Conservation (phyloP, 495 filamentous ascomycete species). For the Penicillium desertorum region DNA sequence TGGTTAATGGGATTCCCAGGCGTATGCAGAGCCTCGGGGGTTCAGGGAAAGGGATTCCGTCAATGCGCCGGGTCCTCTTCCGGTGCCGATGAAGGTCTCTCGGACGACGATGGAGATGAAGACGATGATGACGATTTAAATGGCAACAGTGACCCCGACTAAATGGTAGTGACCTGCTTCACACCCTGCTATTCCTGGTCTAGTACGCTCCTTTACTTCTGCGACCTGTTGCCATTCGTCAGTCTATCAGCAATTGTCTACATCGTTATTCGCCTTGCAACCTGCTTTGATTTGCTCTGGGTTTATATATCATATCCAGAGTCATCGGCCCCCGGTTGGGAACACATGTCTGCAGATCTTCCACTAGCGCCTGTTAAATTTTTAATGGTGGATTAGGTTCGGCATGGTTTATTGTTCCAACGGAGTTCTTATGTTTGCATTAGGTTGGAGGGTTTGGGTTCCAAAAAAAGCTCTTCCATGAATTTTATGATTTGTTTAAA, state of each 20-base stretch:
- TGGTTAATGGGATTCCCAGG: slow-evolving; percentile 44
- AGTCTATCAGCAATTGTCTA: slow-evolving; percentile 4
- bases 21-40: slow-evolving; percentile 45
- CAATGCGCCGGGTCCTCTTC: slow-evolving; percentile 27
- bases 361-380: not conserved
- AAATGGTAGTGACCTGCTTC: slow-evolving; percentile 38
- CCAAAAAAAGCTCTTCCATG: slow-evolving; percentile 10
- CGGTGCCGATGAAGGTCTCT: slow-evolving; percentile 43
- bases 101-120: slow-evolving; percentile 54
- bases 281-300: slow-evolving; percentile 12
- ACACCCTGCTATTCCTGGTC: slow-evolving; percentile 19
- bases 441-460: slow-evolving; percentile 8
- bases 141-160: slow-evolving; percentile 20
- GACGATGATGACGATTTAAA: slow-evolving; percentile 45
- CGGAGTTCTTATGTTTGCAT: slow-evolving; percentile 9
- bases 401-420: slow-evolving; percentile 5
- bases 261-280: slow-evolving; percentile 19
- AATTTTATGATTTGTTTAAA: slow-evolving; percentile 6
- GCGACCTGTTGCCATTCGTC: slow-evolving; percentile 15
- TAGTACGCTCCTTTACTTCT: slow-evolving; percentile 15
- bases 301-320: slow-evolving; percentile 1
- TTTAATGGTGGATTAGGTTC: slow-evolving; percentile 4
- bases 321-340: not conserved
- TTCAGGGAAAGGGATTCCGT: slow-evolving; percentile 31
- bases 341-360: slow-evolving; percentile 6